Percentiles rank a stretch among this genome's conserved stretches.
Evolutionary conservation across 306 rosid species (phyloP).

Genomic region (Morella rubra): DNA sequence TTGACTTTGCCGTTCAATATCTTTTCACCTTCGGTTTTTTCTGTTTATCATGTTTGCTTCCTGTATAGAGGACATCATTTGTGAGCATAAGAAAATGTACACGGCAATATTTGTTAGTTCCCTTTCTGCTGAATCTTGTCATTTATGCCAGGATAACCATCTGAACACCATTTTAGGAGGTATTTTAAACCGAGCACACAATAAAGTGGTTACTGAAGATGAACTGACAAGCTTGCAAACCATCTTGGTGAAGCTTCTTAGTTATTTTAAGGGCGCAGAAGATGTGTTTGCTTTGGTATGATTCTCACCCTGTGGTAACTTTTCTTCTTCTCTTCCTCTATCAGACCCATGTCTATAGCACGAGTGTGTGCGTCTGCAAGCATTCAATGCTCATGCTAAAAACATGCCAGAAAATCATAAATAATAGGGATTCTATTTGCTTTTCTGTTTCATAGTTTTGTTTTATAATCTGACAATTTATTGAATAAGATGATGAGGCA

Average conservation of each 20-base stretch:
- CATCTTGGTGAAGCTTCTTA: constrained; percentile 76
- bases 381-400: constrained; percentile 5
- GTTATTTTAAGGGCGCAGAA: constrained; percentile 57
- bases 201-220: constrained; percentile 50
- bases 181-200: constrained; percentile 50
- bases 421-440: background rate
- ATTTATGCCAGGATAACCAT: constrained; percentile 62
- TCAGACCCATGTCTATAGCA: background rate
- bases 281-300: constrained; percentile 67
- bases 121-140: constrained; percentile 25
- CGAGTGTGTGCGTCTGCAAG: background rate
- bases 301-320: constrained; percentile 27
- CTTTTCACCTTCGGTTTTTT: background rate
- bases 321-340: background rate
- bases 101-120: background rate
- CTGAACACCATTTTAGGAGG: constrained; percentile 70
- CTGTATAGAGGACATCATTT: background rate
- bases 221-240: constrained; percentile 79
- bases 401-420: constrained; percentile 2
- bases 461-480: background rate
- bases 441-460: background rate
- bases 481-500: background rate
- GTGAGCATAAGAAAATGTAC: background rate
- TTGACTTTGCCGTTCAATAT: constrained; percentile 1
- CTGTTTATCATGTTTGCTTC: constrained; percentile 11